Percentiles rank a stretch among this genome's conserved stretches.
Evolutionary conservation across 805 yeast genomes (phyloP).

Genomic region (Teunomyces kruisii): DNA sequence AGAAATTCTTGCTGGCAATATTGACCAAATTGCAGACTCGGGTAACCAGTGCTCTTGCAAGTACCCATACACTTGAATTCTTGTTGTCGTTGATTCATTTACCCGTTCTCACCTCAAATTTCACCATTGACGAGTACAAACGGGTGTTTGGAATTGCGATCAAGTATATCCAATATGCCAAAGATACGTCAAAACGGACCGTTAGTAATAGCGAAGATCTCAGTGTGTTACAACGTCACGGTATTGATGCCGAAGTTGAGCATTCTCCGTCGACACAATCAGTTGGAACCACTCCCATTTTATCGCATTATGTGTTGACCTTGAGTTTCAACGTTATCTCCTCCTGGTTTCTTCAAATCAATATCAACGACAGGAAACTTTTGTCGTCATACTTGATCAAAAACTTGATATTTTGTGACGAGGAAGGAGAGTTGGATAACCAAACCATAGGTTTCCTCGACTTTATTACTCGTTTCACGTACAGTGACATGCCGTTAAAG

Average conservation of each 20-base stretch:
- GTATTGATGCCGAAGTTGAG: slow-evolving; percentile 53
- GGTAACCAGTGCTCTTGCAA: slow-evolving; percentile 65
- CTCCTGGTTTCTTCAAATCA: slow-evolving; percentile 69
- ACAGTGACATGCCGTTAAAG: slow-evolving; percentile 58
- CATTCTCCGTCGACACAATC: slow-evolving; percentile 52
- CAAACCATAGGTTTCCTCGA: slow-evolving; percentile 66
- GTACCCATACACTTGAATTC: slow-evolving; percentile 76
- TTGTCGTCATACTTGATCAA: slow-evolving; percentile 63
- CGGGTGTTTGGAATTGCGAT: slow-evolving; percentile 83
- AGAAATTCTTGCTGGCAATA: slow-evolving; percentile 65
- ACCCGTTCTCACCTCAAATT: slow-evolving; percentile 66
- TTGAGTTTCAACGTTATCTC: slow-evolving; percentile 69
- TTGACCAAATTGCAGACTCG: slow-evolving; percentile 73
- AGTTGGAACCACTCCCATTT: slow-evolving; percentile 42
- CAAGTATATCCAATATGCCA: slow-evolving; percentile 70
- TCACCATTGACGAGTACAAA: slow-evolving; percentile 73
- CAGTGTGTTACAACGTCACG: slow-evolving; percentile 29
- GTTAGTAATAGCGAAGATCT: slow-evolving; percentile 10
- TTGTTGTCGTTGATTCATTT: slow-evolving; percentile 63
- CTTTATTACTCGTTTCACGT: slow-evolving; percentile 64
- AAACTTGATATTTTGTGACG: slow-evolving; percentile 41
- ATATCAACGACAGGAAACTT: slow-evolving; percentile 54
- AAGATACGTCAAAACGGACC: slow-evolving; percentile 43
- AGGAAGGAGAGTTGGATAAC: slow-evolving; percentile 36
- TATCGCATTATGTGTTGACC: slow-evolving; percentile 60